Conservation (phyloP, 768 basidiomycete species). For the Collybia sp. region DNA sequence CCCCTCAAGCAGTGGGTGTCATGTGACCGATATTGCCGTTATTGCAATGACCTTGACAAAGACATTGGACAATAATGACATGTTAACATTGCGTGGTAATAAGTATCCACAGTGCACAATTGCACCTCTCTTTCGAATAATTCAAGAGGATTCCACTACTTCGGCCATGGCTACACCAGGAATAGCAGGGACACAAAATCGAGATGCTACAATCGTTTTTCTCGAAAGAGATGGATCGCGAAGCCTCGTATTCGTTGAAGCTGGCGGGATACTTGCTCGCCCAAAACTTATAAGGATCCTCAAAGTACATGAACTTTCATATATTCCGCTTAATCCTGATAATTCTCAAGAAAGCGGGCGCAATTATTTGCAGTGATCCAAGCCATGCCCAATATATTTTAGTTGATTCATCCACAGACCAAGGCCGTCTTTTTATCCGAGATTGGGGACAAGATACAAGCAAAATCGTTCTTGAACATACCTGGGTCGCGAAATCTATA, state of each 20-base stretch:
- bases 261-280: constrained; percentile 42
- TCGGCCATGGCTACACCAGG: too few species aligned
- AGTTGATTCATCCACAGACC: constrained; percentile 46
- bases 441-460: constrained; percentile 49
- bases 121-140: too few species aligned
- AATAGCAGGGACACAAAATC: too few species aligned
- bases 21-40: too few species aligned
- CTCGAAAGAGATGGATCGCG: constrained; percentile 32
- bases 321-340: constrained; percentile 2
- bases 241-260: constrained; percentile 53
- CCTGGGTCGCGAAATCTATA: constrained; percentile 48
- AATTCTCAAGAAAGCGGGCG: constrained; percentile 46
- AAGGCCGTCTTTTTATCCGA: constrained; percentile 52
- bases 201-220: constrained; percentile 23
- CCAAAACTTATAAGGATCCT: constrained; percentile 48
- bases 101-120: too few species aligned
- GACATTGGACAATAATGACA: too few species aligned
- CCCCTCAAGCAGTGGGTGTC: too few species aligned
- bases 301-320: constrained; percentile 30
- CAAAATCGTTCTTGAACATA: constrained; percentile 49
- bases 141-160: too few species aligned
- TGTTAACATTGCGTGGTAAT: too few species aligned
- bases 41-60: too few species aligned
- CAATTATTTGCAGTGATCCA: constrained; percentile 43
- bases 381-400: constrained; percentile 53